A percentile compares a stretch with the other conserved stretches of the same genome.
Evolutionary conservation across 768 basidiomycete species (phyloP).

Genomic region (Leucosporidium yakuticum): DNA sequence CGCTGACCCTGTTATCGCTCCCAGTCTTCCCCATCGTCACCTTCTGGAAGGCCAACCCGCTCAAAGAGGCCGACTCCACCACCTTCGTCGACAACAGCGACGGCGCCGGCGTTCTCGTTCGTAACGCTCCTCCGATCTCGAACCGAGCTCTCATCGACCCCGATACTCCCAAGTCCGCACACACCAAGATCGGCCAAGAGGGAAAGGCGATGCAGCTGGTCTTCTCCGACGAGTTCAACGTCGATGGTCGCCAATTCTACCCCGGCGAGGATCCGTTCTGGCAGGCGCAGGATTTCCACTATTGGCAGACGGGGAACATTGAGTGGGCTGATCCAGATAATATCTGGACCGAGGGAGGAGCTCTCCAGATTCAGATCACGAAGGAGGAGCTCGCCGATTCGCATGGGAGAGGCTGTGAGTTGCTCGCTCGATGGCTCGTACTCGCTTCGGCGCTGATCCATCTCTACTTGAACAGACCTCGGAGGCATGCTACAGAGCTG

Average conservation of each 20-base stretch:
- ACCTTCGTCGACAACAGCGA: constrained; percentile 73
- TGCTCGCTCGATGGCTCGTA: neutral
- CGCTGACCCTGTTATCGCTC: neutral
- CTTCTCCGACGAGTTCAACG: constrained; percentile 81
- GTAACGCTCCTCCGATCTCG: constrained; percentile 53
- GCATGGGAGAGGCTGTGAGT: constrained; percentile 9
- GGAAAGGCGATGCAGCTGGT: constrained; percentile 63
- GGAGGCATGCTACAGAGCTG: constrained; percentile 23
- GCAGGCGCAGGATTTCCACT: constrained; percentile 48
- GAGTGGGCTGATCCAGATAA: constrained; percentile 44
- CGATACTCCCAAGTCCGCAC: constrained; percentile 55
- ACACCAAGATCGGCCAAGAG: constrained; percentile 50
- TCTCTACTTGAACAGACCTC: neutral
- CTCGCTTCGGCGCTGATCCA: neutral
- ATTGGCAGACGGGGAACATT: constrained; percentile 38
- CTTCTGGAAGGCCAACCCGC: neutral
- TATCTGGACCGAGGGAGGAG: constrained; percentile 42
- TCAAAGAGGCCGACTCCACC: neutral
- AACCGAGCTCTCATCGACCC: constrained; percentile 65
- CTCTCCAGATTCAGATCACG: constrained; percentile 21
- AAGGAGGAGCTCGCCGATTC: constrained; percentile 11
- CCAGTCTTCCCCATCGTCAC: neutral
- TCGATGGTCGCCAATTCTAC: constrained; percentile 64
- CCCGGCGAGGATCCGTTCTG: constrained; percentile 51
- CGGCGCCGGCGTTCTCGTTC: constrained; percentile 73